A percentile compares a stretch with the other conserved stretches of the same genome.
Conservation (phyloP, 495 filamentous ascomycete species). For the Halenospora varia region DNA sequence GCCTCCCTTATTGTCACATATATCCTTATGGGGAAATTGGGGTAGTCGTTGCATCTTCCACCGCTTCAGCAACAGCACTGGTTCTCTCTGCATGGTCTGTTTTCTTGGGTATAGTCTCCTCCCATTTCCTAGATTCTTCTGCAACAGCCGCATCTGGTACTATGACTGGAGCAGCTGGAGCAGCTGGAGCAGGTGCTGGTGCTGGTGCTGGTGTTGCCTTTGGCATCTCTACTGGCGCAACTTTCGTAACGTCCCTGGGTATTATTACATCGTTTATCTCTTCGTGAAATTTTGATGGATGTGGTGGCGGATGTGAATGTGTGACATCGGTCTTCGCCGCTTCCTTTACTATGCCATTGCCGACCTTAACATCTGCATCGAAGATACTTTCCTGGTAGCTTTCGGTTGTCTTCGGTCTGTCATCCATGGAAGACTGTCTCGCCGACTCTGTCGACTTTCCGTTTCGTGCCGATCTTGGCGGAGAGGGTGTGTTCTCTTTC, state of each 20-base stretch:
- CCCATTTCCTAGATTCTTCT: conserved; percentile 35
- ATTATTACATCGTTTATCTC: conserved; percentile 8
- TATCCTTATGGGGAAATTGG: conserved; percentile 3
- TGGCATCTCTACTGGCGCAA: background rate
- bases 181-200: too few species aligned
- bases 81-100: conserved; percentile 8
- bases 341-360: conserved; percentile 5
- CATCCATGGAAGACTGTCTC: background rate
- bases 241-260: background rate
- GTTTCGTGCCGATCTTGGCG: conserved; percentile 15
- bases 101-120: conserved; percentile 29
- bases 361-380: conserved; percentile 24
- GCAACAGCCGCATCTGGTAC: background rate
- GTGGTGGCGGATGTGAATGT: background rate
- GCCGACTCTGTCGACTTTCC: conserved; percentile 9
- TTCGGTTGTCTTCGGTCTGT: conserved; percentile 27
- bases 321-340: conserved; percentile 4
- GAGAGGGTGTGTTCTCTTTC: conserved; percentile 12
- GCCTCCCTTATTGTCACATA: background rate
- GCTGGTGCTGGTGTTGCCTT: background rate
- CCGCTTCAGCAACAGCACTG: conserved; percentile 16
- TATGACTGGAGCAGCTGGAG: background rate
- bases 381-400: conserved; percentile 40
- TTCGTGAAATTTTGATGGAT: conserved; percentile 15
- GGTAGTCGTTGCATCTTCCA: conserved; percentile 16